Percentiles rank a stretch among this genome's conserved stretches.
phyloP scores from a whole-genome alignment of 192 early-diverging fungal genomes.

The Diversispora epigaea region DNA sequence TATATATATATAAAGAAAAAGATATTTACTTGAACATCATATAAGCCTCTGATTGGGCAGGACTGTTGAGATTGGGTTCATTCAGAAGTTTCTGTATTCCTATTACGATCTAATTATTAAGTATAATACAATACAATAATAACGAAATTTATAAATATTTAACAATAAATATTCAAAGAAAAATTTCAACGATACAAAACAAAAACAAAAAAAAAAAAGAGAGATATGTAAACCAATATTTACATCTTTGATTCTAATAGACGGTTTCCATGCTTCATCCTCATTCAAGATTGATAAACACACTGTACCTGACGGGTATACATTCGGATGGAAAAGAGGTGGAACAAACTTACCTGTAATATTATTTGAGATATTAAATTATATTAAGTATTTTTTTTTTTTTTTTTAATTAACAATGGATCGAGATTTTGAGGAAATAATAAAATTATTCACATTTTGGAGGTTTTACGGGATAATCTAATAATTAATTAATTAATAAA shows the following conservation, averaged over 20 bases:
- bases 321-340: conserved; percentile 90
- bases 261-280: conserved; percentile 92
- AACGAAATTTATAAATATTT: no score
- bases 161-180: not conserved
- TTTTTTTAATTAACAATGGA: not conserved
- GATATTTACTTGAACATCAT: conserved; percentile 60
- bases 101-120: conserved; percentile 73
- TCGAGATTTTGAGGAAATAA: not conserved
- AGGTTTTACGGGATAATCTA: conserved; percentile 50
- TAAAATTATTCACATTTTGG: conserved; percentile 44
- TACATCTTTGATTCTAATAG: conserved; percentile 93
- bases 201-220: not conserved
- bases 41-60: conserved; percentile 87
- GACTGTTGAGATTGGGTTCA: conserved; percentile 86
- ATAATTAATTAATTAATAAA: not conserved
- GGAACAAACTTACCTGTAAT: conserved; percentile 66
- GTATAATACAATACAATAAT: not conserved
- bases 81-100: conserved; percentile 89
- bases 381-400: not conserved
- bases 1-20: no score
- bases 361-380: not conserved
- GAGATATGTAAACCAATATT: not conserved
- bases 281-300: conserved; percentile 96
- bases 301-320: conserved; percentile 97
- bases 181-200: no score